Evolutionary conservation across 495 filamentous ascomycete species (phyloP), one percentile per base, ranked within the genome.

Genomic region (Aspergillus mulundensis): DNA sequence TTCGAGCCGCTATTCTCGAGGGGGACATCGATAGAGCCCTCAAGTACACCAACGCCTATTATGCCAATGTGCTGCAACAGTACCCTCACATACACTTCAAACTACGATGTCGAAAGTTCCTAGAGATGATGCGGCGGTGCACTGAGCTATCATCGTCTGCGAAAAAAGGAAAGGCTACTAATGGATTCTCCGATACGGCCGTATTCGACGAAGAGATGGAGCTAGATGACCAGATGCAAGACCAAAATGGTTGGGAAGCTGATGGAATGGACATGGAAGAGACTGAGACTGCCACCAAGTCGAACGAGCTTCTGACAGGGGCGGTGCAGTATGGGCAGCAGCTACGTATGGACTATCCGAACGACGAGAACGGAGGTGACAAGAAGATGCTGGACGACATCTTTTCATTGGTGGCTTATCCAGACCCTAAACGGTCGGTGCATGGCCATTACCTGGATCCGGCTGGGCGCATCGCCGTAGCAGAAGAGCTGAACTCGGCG

Each of bases 1-100:
- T 97, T 56, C 84, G 94, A 45, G 80, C 86, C 44, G 88, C 93
- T 16, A 90, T 99, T 47, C 82, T 97, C 1, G 88, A 96, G 45
- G 94, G 94, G 52, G 90, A 97, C 67, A 89, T 99, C 45, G 95
- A 97, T 73, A 85, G 79, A 63, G 93, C 93, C 12, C 77, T 97
- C 21, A 86, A 90, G 65, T 83, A 86, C 65, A 96, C 89, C 25
- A 83, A 85, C 53, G 74, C 76, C 6, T 91, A 83, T 61, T 97
- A 96, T 66, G 86, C 90, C 10, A 74, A 78, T 20, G 94, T 97
- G 7, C 79, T 99, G 11, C 78, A 83, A 39, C 82, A 90, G n/a
- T 89, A 95, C 60, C 84, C 90, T 28, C 86, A 91, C 39, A 91
- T 97, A 24, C 87, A 91, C 68, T 99, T 97, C 72, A 87, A 89